phyloP scores from a whole-genome alignment of 192 early-diverging fungal genomes.

The Paraglomus occultum region DNA sequence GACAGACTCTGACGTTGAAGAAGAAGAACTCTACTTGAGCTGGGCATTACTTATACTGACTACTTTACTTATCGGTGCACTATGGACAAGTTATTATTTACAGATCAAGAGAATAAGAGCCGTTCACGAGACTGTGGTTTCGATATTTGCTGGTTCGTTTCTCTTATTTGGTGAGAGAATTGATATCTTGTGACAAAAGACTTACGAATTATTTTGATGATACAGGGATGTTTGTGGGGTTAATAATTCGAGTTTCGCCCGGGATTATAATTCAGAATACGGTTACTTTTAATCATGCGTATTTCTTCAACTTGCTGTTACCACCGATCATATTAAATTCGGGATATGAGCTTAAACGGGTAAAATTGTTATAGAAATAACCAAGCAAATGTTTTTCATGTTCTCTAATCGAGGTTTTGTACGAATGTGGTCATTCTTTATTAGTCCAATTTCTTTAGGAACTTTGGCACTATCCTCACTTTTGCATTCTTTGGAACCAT shows the following conservation, averaged over 20 bases:
- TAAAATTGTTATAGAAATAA: constrained; percentile 31
- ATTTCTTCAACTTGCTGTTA: constrained; percentile 95
- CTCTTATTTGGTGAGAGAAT: background rate
- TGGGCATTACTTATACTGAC: constrained; percentile 88
- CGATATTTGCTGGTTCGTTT: constrained; percentile 77
- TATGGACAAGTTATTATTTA: constrained; percentile 87
- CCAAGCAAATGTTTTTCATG: background rate
- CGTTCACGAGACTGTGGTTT: constrained; percentile 94
- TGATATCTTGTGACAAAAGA: background rate
- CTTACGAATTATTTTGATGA: background rate
- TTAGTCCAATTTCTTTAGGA: constrained; percentile 78
- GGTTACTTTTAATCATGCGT: constrained; percentile 86
- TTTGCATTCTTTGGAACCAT: constrained; percentile 95
- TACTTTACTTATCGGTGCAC: constrained; percentile 77
- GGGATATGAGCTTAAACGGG: constrained; percentile 92
- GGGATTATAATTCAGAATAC: constrained; percentile 66
- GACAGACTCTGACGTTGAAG: constrained; percentile 31
- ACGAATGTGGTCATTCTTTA: constrained; percentile 10
- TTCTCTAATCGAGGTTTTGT: background rate
- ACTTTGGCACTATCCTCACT: constrained; percentile 84
- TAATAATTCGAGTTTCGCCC: constrained; percentile 58
- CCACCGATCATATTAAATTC: constrained; percentile 98
- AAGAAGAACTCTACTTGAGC: constrained; percentile 71
- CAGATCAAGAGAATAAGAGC: constrained; percentile 83
- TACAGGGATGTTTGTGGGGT: constrained; percentile 66